Conservation (phyloP, 345 rosid genomes). For the Eucalyptus tenuipes region DNA sequence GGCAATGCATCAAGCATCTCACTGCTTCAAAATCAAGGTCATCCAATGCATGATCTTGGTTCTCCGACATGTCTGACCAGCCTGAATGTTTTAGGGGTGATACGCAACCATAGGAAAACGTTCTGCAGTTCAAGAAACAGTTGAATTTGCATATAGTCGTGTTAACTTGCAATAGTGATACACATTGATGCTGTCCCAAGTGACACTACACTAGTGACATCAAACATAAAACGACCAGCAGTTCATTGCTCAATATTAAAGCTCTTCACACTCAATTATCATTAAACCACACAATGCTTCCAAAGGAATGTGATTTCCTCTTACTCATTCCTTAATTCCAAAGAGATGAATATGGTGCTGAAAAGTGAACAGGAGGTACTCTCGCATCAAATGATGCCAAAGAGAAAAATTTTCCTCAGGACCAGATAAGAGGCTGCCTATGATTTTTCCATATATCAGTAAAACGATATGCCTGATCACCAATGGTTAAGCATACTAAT, state of each 20-base stretch:
- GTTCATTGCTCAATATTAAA: background rate
- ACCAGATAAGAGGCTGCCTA: background rate
- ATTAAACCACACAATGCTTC: background rate
- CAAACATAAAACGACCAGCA: background rate
- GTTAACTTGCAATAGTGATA: background rate
- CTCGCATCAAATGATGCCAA: background rate
- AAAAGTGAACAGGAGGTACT: background rate
- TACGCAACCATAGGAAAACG: slow-evolving; percentile 11
- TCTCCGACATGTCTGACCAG: slow-evolving; percentile 13
- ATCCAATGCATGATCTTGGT: slow-evolving; percentile 1
- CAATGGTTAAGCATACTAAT: background rate
- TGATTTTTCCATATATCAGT: background rate
- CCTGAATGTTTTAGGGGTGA: slow-evolving; percentile 29
- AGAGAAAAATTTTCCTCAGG: background rate
- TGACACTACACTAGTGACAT: background rate
- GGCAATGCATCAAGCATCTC: background rate
- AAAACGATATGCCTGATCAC: background rate
- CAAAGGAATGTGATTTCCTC: background rate
- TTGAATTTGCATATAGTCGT: background rate
- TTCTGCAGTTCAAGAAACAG: slow-evolving; percentile 6
- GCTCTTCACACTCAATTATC: background rate
- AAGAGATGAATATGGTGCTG: background rate
- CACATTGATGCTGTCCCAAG: background rate
- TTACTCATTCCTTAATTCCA: background rate
- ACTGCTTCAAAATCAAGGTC: slow-evolving; percentile 47